Evolutionary conservation across 140 eudicot species (phyloP).

Genomic region (Stevia rebaudiana): DNA sequence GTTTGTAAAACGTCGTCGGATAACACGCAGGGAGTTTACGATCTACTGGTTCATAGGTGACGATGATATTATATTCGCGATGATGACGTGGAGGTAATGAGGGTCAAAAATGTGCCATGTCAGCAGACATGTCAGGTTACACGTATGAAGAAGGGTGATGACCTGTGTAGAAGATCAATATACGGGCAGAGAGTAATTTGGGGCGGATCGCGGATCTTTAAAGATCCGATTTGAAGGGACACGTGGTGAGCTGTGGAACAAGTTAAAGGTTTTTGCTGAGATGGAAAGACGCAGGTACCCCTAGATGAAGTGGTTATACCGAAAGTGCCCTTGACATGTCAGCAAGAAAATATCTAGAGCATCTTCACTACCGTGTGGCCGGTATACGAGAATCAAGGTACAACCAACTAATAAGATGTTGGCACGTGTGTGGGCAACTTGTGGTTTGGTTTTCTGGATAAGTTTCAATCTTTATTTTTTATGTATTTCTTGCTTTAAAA

Average conservation of each 20-base stretch:
- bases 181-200: conserved; percentile 27
- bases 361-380: not conserved
- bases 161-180: conserved; percentile 42
- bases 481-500: no score
- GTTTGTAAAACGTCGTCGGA: conserved; percentile 20
- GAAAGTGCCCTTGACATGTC: conserved; percentile 20
- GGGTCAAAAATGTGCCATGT: conserved; percentile 39
- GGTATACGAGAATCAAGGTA: not conserved
- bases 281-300: conserved; percentile 20
- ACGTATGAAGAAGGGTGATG: conserved; percentile 19
- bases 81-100: conserved; percentile 36
- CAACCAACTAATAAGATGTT: not conserved
- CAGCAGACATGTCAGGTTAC: conserved; percentile 21
- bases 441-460: not conserved
- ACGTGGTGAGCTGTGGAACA: conserved; percentile 37
- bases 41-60: conserved; percentile 29
- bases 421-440: conserved; percentile 2
- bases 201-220: conserved; percentile 39
- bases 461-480: not conserved
- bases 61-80: conserved; percentile 24
- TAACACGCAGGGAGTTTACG: conserved; percentile 8
- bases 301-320: not conserved
- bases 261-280: conserved; percentile 31
- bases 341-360: conserved; percentile 30
- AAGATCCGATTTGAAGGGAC: conserved; percentile 44